Percentiles rank a stretch among this genome's conserved stretches.
Evolutionary conservation across 352 stramenopile genomes (phyloP).

Genomic region (Phytophthora meadii): DNA sequence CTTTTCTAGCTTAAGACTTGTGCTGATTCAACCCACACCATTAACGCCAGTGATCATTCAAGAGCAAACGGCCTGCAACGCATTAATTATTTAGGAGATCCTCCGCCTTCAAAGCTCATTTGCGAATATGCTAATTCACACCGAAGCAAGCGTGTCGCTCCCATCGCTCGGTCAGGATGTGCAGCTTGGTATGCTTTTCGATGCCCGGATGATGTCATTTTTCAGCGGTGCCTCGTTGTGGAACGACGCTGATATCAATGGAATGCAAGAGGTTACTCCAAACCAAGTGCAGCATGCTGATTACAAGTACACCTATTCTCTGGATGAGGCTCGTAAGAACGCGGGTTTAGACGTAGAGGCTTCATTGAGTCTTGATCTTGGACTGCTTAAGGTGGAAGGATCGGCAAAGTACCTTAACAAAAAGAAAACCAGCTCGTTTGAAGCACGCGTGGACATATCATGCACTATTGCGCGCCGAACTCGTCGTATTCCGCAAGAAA

Average conservation of each 20-base stretch:
- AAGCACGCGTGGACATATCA: conserved; percentile 1
- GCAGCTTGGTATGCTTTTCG: conserved; percentile 2
- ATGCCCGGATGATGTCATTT: background rate
- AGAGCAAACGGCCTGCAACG: too few relatives aligned
- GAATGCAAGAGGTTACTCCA: background rate
- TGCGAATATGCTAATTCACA: background rate
- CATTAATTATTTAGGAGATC: too few relatives aligned
- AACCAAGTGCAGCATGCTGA: conserved; percentile 1
- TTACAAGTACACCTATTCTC: background rate
- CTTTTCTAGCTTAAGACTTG: too few relatives aligned
- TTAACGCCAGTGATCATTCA: too few relatives aligned
- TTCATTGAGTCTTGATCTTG: background rate
- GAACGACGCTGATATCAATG: background rate
- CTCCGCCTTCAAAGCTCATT: background rate
- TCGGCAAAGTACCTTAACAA: background rate
- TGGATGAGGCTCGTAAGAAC: background rate
- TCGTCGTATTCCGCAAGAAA: background rate
- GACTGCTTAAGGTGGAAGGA: background rate
- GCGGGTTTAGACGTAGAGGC: background rate
- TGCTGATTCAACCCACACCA: too few relatives aligned
- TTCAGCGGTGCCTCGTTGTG: conserved; percentile 1
- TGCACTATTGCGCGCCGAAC: conserved; percentile 1
- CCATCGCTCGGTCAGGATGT: background rate
- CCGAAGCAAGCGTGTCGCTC: background rate
- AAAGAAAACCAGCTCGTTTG: background rate